Conservation (phyloP, 2,329 filamentous ascomycete species). For the Tolypocladium sp. region DNA sequence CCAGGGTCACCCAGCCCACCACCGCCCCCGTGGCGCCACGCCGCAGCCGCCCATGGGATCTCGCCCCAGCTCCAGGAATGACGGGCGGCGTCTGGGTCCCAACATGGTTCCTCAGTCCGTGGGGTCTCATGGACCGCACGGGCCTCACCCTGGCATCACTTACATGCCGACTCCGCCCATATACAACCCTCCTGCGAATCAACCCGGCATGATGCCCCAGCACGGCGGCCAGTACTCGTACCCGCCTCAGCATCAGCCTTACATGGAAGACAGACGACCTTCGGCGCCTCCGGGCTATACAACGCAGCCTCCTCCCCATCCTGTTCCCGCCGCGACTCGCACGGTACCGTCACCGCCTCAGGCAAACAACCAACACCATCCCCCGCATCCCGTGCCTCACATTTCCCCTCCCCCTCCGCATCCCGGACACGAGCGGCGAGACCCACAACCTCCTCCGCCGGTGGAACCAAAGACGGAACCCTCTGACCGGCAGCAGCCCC, state of each 20-base stretch:
- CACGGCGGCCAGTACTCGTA: slow-evolving; percentile 29
- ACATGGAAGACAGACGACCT: slow-evolving; percentile 67
- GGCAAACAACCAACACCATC: slow-evolving; percentile 41
- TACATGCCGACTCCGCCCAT: slow-evolving; percentile 83
- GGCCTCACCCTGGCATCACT: slow-evolving; percentile 53
- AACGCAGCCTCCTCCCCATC: slow-evolving; percentile 45
- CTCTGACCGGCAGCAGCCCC: slow-evolving; percentile 35
- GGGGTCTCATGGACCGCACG: slow-evolving; percentile 45
- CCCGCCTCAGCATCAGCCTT: slow-evolving; percentile 43
- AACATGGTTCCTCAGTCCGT: slow-evolving; percentile 60
- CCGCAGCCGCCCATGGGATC: slow-evolving; percentile 70
- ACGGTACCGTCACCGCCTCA: slow-evolving; percentile 53
- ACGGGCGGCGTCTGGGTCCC: slow-evolving; percentile 65
- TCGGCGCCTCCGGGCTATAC: slow-evolving; percentile 61
- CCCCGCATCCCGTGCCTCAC: slow-evolving; percentile 36
- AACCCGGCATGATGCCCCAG: slow-evolving; percentile 26
- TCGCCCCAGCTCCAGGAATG: slow-evolving; percentile 62
- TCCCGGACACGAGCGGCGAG: slow-evolving; percentile 26
- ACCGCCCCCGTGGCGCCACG: slow-evolving; percentile 59
- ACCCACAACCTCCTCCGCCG: slow-evolving; percentile 43
- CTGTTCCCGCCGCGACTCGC: slow-evolving; percentile 33
- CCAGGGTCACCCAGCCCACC: slow-evolving; percentile 37
- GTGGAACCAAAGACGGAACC: slow-evolving; percentile 40
- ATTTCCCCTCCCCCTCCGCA: slow-evolving; percentile 40
- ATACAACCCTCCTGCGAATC: slow-evolving; percentile 55